Evolutionary conservation across 2,329 filamentous ascomycete genomes (phyloP), one percentile per base, ranked within the genome.

Genomic region (Paracoccidioides lutzii): DNA sequence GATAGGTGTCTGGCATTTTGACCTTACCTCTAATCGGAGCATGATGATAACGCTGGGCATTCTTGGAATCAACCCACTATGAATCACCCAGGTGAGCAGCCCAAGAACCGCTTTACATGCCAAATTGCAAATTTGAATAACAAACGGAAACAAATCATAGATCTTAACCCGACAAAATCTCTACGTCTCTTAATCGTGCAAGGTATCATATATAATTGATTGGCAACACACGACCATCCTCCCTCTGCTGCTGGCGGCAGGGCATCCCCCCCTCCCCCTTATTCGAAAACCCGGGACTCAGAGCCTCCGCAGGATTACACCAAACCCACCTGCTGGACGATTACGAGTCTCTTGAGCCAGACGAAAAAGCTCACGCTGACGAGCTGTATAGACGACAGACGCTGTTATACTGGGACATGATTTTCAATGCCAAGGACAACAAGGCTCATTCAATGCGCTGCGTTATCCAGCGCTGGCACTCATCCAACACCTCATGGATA

Each of bases 151-250:
- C 30, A 12, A 33, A 40, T 14, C 35, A 7, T 30, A 66, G 63
- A 64, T 42, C 60, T 66, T 14, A 62, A 56, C 48, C 64, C 61
- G 14, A 59, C 46, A 38, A 38, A 65, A 66, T 53, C 54, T 65
- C 40, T 63, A 61, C 50, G 46, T 64, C 1, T 58, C 62, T 2
- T 59, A 63, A 15, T 58, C 59, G 14, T 57, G 58, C 44, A 57
- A 57, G 22, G 30, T 64, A 32, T 59, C 60, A 37, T 63, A 49
- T 30, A 60, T 65, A 8, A 62, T 64, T 45, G 62, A 63, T 49
- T 66, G 63, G 65, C 65, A 66, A 43, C 61, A 66, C 54, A 61
- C 62, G 6, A 51, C 51, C 5, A 46, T 64, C 37, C 54, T 53
- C 3, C 62, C 63, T 6, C 45, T 60, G 12, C 37, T 62, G 4